phyloP scores from a whole-genome alignment of 75 land plant genomes.

The Pinus albicaulis region DNA sequence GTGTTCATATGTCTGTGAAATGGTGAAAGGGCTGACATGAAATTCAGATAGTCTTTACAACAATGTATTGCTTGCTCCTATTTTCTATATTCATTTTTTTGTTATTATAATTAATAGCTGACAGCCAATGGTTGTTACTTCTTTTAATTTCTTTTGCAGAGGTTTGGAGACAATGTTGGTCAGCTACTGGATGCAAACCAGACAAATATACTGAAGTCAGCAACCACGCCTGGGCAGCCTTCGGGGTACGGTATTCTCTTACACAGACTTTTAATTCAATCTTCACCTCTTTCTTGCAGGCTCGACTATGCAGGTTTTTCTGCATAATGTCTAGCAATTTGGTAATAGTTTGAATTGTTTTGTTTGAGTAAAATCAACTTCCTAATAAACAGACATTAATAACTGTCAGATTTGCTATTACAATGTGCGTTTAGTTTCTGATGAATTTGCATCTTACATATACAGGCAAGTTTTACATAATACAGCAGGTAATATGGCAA shows the following conservation, averaged over 20 bases:
- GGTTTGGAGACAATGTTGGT: conserved; percentile 60
- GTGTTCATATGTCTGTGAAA: conserved; percentile 12
- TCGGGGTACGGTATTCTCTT: conserved; percentile 24
- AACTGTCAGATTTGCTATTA: not conserved
- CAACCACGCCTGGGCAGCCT: conserved; percentile 30
- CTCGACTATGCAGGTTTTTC: not conserved
- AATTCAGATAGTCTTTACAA: too few relatives aligned
- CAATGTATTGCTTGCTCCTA: too few relatives aligned
- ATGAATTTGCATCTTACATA: conserved; percentile 2
- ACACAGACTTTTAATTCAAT: not conserved
- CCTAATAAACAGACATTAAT: not conserved
- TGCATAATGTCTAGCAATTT: not conserved
- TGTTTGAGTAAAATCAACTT: not conserved
- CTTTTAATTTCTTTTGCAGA: conserved; percentile 41
- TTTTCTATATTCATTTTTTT: too few relatives aligned
- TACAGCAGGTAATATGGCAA: conserved; percentile 30
- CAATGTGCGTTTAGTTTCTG: conserved; percentile 1
- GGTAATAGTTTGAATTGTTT: conserved; percentile 1
- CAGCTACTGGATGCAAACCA: conserved; percentile 57
- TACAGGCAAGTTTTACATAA: conserved; percentile 38
- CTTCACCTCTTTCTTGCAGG: not conserved
- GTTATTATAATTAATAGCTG: too few relatives aligned
- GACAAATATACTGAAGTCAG: conserved; percentile 48
- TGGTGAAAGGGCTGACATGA: too few relatives aligned
- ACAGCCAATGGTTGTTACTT: not conserved